Evolutionary conservation across 2,329 filamentous ascomycete genomes (phyloP).

Genomic region (Pyrenophora seminiperda): DNA sequence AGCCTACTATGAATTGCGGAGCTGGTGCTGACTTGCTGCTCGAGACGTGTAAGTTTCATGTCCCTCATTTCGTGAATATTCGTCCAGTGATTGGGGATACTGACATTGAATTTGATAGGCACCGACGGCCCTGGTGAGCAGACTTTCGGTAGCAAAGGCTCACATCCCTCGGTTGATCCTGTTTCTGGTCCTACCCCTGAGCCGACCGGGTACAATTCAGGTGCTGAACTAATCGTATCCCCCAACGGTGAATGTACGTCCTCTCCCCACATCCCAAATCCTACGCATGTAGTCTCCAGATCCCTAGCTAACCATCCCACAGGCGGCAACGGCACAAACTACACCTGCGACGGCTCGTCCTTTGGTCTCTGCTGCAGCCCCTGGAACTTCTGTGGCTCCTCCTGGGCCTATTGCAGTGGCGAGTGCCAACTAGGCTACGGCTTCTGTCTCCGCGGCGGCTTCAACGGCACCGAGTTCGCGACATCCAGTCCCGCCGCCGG

Average conservation of each 20-base stretch:
- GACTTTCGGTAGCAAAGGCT: conserved; percentile 3
- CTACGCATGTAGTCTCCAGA: background rate
- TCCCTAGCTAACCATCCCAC: background rate
- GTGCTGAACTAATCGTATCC: background rate
- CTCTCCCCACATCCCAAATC: background rate
- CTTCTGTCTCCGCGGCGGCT: background rate
- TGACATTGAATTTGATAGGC: conserved; percentile 4
- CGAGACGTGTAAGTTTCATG: conserved; percentile 24
- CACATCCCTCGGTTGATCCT: background rate
- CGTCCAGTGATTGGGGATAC: too few relatives aligned
- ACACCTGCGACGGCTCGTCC: conserved; percentile 4
- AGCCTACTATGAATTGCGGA: conserved; percentile 26
- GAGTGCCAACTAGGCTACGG: conserved; percentile 23
- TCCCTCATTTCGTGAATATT: background rate
- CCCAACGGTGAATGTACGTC: conserved; percentile 5
- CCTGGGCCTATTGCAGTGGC: conserved; percentile 24
- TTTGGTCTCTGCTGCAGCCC: conserved; percentile 6
- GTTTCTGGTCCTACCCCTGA: background rate
- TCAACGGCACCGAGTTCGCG: too few relatives aligned
- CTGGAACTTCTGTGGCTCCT: conserved; percentile 11
- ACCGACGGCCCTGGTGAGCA: conserved; percentile 13
- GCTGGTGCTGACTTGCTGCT: conserved; percentile 25
- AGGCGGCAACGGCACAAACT: background rate
- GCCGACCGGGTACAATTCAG: too few relatives aligned
- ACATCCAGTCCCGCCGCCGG: too few relatives aligned